Evolutionary conservation across 2,329 filamentous ascomycete genomes (phyloP).

Genomic region (Cladobotryum protrusum): DNA sequence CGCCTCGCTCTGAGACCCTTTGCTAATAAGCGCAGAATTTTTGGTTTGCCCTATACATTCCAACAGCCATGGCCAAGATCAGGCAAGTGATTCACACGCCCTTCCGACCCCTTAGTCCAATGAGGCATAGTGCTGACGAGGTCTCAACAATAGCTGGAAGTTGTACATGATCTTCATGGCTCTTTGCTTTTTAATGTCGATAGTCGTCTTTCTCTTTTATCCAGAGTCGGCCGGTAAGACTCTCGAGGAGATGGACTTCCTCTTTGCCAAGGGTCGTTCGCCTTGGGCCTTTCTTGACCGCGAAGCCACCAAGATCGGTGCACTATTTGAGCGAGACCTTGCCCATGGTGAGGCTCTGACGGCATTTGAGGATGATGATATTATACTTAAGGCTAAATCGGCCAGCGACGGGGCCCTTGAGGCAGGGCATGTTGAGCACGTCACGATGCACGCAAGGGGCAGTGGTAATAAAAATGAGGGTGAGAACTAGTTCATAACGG

Average conservation of each 20-base stretch:
- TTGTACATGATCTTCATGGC: slow-evolving; percentile 13
- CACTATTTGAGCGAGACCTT: slow-evolving; percentile 5
- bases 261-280: slow-evolving; percentile 5
- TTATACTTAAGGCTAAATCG: slow-evolving; percentile 1
- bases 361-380: slow-evolving; percentile 7
- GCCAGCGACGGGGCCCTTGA: too few species aligned
- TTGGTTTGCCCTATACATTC: slow-evolving; percentile 12
- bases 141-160: slow-evolving; percentile 5
- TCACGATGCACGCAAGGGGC: too few species aligned
- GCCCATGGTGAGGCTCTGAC: slow-evolving; percentile 9
- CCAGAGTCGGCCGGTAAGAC: slow-evolving; percentile 11
- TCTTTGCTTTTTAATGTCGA: slow-evolving; percentile 11
- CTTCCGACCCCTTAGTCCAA: not conserved
- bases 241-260: slow-evolving; percentile 11
- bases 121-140: too few species aligned
- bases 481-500: too few species aligned
- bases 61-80: slow-evolving; percentile 12
- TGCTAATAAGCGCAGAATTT: slow-evolving; percentile 3
- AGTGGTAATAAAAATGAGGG: too few species aligned
- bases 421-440: too few species aligned
- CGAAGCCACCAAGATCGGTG: slow-evolving; percentile 8
- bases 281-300: slow-evolving; percentile 5
- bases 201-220: slow-evolving; percentile 12
- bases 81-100: not conserved
- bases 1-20: not conserved